Base-by-base conservation (phyloP, 805 yeast species). In the Ogataea methanolica region DNA sequence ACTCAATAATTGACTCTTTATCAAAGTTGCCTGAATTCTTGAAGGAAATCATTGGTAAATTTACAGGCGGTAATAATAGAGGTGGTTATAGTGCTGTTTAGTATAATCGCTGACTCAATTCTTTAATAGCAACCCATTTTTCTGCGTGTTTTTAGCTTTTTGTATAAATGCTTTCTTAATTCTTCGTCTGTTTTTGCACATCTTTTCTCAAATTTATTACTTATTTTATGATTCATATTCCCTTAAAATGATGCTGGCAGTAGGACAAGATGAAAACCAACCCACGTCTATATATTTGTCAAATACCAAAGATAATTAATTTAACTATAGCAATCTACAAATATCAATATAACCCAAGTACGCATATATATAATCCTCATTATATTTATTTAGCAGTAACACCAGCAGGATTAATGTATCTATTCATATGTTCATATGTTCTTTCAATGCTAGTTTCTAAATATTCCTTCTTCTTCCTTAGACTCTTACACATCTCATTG, bases 31-130 rank as follows among this genome's bases (percentile, higher is more conserved):
- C 94, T 6, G 76, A 76, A 14, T 83, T 91, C 51, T 55, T 78
- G 39, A 75, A 71, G 52, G 96, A 91, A 66, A 74, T 91, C 4
- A 69, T 80, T 38, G 78, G 78, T 43, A 88, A 78, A 58, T 64
- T 91, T 33, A 73, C 83, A 45, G 84, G 91, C 6, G 76, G 81
- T 21, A 68, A 74, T 45, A 69, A 77, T 41, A 78, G 96, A 63
- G 96, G 96, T 26, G 98, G 96, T 17, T 92, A 94, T 65, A 83
- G 96, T 61, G 98, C 97, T 34, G 96, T 94, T 11, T 91, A 72
- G 69, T 21, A 14, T 11, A 4, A 37, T 26, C 31, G 3, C 21
- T 22, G 17, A 36, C 7, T 36, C 19, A 7, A 17, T 36, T 19
- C 8, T 36, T 36, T 36, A 6, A 17, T 37, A 2, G 21, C 23